Evolutionary conservation across 495 filamentous ascomycete genomes (phyloP), one percentile per base, ranked within the genome.

Genomic region (Choiromyces venosus): DNA sequence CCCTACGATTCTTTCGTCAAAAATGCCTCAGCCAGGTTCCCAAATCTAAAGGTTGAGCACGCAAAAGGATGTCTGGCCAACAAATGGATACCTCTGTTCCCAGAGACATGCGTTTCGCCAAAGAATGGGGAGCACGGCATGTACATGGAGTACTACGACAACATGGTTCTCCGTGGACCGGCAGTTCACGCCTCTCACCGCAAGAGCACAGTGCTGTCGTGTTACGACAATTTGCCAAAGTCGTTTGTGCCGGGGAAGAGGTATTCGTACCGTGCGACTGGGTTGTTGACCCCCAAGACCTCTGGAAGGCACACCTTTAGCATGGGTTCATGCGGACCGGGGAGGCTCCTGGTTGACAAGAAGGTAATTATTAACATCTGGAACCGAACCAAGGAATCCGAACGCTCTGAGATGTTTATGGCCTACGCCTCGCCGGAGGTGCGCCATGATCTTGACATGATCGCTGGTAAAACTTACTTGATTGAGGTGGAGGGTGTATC

Each of bases 301-400:
- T 69, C 77, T 64, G 87, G 88, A 7, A 73, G 84, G 6, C 88
- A 90, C 73, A 85, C 88, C 64, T 88, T 93, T 68, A 88, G 90
- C 7, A 84, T 92, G 21, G 89, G 88, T 4, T 90, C 91, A 16
- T 87, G 87, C 61, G 91, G 91, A 7, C 87, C 89, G 9, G 90
- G 89, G 1, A 86, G 86, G 44, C 84, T 92, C 3, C 87, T 86
- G 65, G 85, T 93, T 19, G 87, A 93, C 73, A 90, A 83, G 42
- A 84, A 90, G 70, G 77, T 91, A 1, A 83, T 93, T 12, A 86
- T 93, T 67, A 89, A 92, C 80, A 92, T 92, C 90, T 80, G 88
- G 88, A 69, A 90, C 85, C 66, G 86, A 86, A 35, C 87, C 86
- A 52, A 91, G 74, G 79, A 77, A 7, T 81, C 79, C 3, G 76